Evolutionary conservation across 345 rosid genomes (phyloP), one percentile per base, ranked within the genome.

Genomic region (Bruguiera sexangula): DNA sequence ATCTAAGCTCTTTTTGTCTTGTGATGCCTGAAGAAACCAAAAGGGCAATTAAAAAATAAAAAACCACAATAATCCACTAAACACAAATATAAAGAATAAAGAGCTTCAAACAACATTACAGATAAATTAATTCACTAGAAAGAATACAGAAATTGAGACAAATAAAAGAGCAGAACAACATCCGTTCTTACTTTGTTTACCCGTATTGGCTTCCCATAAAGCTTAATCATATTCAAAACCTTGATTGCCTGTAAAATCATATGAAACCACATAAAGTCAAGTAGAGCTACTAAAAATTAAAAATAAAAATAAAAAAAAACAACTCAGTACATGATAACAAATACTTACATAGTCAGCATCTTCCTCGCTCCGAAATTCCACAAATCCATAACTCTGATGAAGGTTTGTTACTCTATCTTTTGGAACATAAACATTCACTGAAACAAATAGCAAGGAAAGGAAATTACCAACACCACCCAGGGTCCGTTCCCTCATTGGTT

Each of bases 1-100:
- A 68, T 95, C 99, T 84, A 92, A 79, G 71, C 96, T 95, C 85
- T 95, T 95, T 79, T 95, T 95, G 82, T 95, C 99, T 87, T 95
- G 99, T 24, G 99, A 85, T 9, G 98, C 97, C 99, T 95, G 76
- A 65, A 75, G 75, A 63, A 75, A 62, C 66, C 69, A 74, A n/a
- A 37, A 31, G 26, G 64, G 54, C 20, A 26, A 50, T 56, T 34
- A 1, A 1, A 32, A 39, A 53, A 56, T 6, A 9, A 11, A 59
- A 50, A 32, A 10, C 34, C 36, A 60, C 5, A 50, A 7, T 3
- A 52, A 22, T 37, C 58, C 20, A 58, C 16, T n/a, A 52, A 34
- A 48, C 9, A 11, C 6, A 21, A 65, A 21, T 21, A 63, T 7
- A 50, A 51, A 50, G n/a, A 67, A 18, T 56, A 56, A 56, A 9